Conservation (phyloP, 208 protist species). For the Porcisia hertigi region DNA sequence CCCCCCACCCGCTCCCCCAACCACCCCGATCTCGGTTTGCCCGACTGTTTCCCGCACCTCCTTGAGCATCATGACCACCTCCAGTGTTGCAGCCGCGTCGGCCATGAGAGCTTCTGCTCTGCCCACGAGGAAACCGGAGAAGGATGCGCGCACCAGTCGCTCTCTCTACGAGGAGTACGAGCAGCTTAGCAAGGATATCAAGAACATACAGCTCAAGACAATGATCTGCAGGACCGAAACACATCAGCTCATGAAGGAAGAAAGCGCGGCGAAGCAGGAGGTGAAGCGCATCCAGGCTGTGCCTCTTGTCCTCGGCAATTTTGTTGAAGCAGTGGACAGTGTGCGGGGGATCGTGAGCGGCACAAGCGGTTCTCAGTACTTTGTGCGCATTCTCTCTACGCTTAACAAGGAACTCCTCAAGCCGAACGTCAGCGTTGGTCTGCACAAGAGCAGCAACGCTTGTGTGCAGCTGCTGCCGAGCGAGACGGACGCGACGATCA, state of each 20-base stretch:
- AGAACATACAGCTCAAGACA: conserved; percentile 87
- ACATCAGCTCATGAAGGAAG: conserved; percentile 88
- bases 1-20: not conserved
- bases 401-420: conserved; percentile 98
- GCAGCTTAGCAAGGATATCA: conserved; percentile 59
- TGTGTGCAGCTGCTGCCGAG: conserved; percentile 98
- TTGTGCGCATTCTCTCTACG: conserved; percentile 97
- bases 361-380: conserved; percentile 97
- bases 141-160: conserved; percentile 3
- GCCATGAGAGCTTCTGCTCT: conserved; percentile 20
- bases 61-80: not conserved
- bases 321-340: conserved; percentile 99
- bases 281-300: conserved; percentile 99
- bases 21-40: not conserved
- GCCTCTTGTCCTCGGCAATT: conserved; percentile 99
- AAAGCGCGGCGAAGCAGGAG: conserved; percentile 91
- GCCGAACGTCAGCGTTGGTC: conserved; percentile 98
- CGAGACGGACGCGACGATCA: conserved; percentile 98
- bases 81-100: conserved; percentile 5
- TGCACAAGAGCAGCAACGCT: conserved; percentile 98
- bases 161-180: conserved; percentile 87
- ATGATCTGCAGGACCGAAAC: conserved; percentile 91
- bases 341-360: conserved; percentile 95
- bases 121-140: conserved; percentile 8
- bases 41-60: too few species aligned